Conservation (phyloP, 2,329 filamentous ascomycete genomes). For the Ramularia endophylla region DNA sequence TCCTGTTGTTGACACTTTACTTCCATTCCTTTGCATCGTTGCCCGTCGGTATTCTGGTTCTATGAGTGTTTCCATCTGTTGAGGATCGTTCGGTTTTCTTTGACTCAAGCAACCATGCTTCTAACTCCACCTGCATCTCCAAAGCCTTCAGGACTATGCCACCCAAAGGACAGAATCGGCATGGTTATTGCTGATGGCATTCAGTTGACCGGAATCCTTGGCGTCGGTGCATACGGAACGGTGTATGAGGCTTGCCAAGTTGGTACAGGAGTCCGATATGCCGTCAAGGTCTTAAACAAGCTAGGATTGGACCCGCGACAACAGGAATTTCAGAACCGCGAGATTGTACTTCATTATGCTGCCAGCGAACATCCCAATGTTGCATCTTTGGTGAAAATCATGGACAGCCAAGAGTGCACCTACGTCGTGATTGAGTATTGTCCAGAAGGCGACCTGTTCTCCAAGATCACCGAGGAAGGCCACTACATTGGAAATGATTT, state of each 20-base stretch:
- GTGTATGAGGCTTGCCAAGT: constrained; percentile 88
- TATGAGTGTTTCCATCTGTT: constrained; percentile 17
- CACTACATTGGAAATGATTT: constrained; percentile 90
- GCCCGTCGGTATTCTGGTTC: not conserved
- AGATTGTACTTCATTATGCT: constrained; percentile 85
- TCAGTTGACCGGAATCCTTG: constrained; percentile 77
- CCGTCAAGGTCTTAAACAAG: constrained; percentile 96
- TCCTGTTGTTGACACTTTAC: not conserved
- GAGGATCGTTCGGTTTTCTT: constrained; percentile 8
- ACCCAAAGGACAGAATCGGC: constrained; percentile 80
- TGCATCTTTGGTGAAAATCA: constrained; percentile 87
- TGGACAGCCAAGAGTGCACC: constrained; percentile 86
- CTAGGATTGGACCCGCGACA: constrained; percentile 83
- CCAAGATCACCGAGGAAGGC: constrained; percentile 92
- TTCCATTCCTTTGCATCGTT: not conserved
- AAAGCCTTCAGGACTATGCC: constrained; percentile 31
- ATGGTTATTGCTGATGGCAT: constrained; percentile 75
- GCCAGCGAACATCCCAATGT: constrained; percentile 89
- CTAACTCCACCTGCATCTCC: constrained; percentile 48
- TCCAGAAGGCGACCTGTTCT: constrained; percentile 92
- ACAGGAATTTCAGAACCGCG: constrained; percentile 81
- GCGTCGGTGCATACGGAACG: constrained; percentile 92
- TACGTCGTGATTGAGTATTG: constrained; percentile 97
- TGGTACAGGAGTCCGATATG: constrained; percentile 74
- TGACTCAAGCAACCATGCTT: constrained; percentile 33